Base-by-base conservation (phyloP, 441 rosid genomes). In the Erodium trifolium region DNA sequence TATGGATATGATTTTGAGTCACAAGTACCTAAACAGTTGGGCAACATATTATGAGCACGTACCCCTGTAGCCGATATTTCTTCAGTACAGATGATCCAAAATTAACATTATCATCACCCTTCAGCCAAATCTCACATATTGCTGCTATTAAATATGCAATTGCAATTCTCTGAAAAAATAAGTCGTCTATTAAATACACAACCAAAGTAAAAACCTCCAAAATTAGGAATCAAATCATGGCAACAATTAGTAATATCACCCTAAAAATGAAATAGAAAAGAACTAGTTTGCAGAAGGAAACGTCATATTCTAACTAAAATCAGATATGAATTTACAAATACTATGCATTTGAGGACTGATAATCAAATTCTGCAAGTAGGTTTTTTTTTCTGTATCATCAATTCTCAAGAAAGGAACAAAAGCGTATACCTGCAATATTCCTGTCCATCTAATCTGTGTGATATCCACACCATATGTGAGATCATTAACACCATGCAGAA, bases 381-480 rank as follows among this genome's bases (percentile, higher is more conserved):
- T 8, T 0, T 18, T 57, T 7, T 9, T 8, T 2, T 5, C 31
- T 18, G 12, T 3, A 2, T 57, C 3, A 18, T 57, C 23, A 57
- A 17, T 16, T 17, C 5, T 16, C 27, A 57, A 57, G 27, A 57
- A 57, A 55, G 10, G 27, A 57, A 4, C 29, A 57, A 2, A 57
- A 9, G 19, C 27, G 62, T 51, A 4, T 73, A 89, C 98, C 92
- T 92, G 96, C 73, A 92, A 71, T 78, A 90, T 79, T 37, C 98
- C 98, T 86, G 84, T 85, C 73, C 82, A 70, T 78, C 98, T 86
- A 70, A 92, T 84, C 64, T 73, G 82, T 0, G 71, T 68, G 29
- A 83, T 72, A 78, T 90, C 82, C 55, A 87, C 83, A 67, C 98
- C 98, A 68, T 80, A 88, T 34, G 83, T 80, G 70, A 92, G 80